These are phyloP conservation scores for Leccinum pellstonianum DNA, from an alignment of 768 basidiomycete species.

Conservation along the genomic window DNA sequence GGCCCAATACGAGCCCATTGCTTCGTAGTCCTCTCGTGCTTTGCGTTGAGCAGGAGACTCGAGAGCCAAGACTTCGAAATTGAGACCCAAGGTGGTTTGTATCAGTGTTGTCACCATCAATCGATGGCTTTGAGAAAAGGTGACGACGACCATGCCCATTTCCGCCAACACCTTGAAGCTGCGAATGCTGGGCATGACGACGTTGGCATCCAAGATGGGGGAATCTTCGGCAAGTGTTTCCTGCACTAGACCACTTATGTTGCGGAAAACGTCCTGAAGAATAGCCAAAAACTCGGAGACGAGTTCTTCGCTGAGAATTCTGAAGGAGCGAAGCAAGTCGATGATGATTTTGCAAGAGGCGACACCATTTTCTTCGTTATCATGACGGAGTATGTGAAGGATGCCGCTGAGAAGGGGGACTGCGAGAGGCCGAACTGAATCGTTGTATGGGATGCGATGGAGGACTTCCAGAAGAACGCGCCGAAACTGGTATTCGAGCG, in stretches of 20 bases:
- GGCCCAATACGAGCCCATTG: constrained; percentile 79
- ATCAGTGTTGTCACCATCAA: constrained; percentile 62
- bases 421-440: constrained; percentile 69
- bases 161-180: constrained; percentile 96
- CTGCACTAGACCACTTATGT: constrained; percentile 68
- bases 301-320: constrained; percentile 67
- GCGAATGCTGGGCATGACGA: constrained; percentile 65
- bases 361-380: constrained; percentile 96
- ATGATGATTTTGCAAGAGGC: constrained; percentile 89
- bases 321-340: constrained; percentile 81
- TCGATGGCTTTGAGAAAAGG: constrained; percentile 83
- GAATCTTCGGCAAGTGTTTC: constrained; percentile 75
- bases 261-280: constrained; percentile 74
- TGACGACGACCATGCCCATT: constrained; percentile 88
- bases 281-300: constrained; percentile 78
- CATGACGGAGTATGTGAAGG: constrained; percentile 78
- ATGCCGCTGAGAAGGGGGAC: constrained; percentile 72
- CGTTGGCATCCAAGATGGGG: constrained; percentile 49
- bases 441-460: constrained; percentile 81
- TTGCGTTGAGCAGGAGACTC: constrained; percentile 80
- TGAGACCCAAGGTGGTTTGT: constrained; percentile 68
- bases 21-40: constrained; percentile 75
- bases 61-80: constrained; percentile 73
- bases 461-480: constrained; percentile 85
- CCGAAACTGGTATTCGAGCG: constrained; percentile 77